Evolutionary conservation across 305 asterid genomes (phyloP), one percentile per base, ranked within the genome.

Genomic region (Fraxinus sp.): DNA sequence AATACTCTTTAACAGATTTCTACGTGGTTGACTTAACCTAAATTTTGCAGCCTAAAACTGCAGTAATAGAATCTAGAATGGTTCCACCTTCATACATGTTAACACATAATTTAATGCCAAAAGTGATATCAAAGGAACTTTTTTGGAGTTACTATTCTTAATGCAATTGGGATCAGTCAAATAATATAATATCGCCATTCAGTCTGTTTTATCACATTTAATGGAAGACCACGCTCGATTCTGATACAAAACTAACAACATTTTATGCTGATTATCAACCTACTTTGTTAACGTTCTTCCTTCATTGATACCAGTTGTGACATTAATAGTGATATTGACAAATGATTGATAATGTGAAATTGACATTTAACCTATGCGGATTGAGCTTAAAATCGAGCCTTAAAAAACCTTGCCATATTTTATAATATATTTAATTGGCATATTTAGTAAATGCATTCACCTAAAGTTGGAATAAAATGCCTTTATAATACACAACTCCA

Each of bases 11-110:
- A 39, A 72, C 46, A 2, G 20, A 9, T 83, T 22, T 66, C 57
- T 24, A 39, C 52, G 75, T 33, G 33, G 20, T 84, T 80, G 86
- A 84, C 87, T 81, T 73, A 78, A 66, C 4, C 70, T 57, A 9
- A 35, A 37, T 35, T 75, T 76, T 16, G 36, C 43, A 10, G 28
- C 36, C 52, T 72, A 72, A 37, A 72, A 13, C 75, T 33, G 77
- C 33, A 32, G 26, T 32, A 5, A 35, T 32, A 16, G 77, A 72
- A 32, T 72, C 77, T 72, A 72, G 46, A 72, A 33, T 35, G 43
- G 49, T 33, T 72, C 26, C 24, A 72, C 26, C 18, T 72, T 72
- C 77, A 33, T 32, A 5, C 77, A 22, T 6, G 24, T 16, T 11
- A 72, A 72, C 43, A 72, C 18, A 72, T 7, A 72, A 72, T 72